Evolutionary conservation across 2,329 filamentous ascomycete species (phyloP), one percentile per base, ranked within the genome.

Genomic region (Mollisia scopiformis): DNA sequence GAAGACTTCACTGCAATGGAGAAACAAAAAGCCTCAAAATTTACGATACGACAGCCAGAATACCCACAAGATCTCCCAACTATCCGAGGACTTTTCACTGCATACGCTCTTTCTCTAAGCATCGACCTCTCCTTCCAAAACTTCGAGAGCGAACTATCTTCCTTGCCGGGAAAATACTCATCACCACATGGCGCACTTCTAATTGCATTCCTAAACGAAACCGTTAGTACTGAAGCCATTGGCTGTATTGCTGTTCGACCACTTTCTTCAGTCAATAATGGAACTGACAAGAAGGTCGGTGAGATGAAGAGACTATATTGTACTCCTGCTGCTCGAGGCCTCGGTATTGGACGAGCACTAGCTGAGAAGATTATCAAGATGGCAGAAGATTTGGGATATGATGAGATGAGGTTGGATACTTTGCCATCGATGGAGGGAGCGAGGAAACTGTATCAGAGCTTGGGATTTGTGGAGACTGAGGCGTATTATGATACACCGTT

Each of bases 261-360:
- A 2, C 75, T 80, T 19, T 65, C 62, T 13, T 37, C 55, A 35
- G 8, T 61, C 35, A 8, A n/a, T 6, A 23, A 23, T 19, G 11
- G 10, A n/a, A 60, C 37, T 5, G 37, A 33, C 35, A 31, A 41
- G 37, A 62, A 53, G 25, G 55, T 56, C 8, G 65, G 62, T 46
- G 85, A 88, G 69, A 81, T 87, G 75, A 88, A 88, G 69, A 76
- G 84, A 1, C 74, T 88, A 0, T 88, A 84, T 65, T 77, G 84
- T 8, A 62, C 73, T 2, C 80, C 81, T 0, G 68, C 74, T 41
- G 77, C 78, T 1, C 78, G 84, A 25, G 81, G 84, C 2, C 65
- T 76, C 13, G 82, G 83, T 0, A 68, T 84, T 1, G 83, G 84
- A 1, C 77, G 75, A 54, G 73, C 74, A 2, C 72, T 88, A 19